Evolutionary conservation across 768 basidiomycete genomes (phyloP), one percentile per base, ranked within the genome.

Genomic region (Hericium coralloides): DNA sequence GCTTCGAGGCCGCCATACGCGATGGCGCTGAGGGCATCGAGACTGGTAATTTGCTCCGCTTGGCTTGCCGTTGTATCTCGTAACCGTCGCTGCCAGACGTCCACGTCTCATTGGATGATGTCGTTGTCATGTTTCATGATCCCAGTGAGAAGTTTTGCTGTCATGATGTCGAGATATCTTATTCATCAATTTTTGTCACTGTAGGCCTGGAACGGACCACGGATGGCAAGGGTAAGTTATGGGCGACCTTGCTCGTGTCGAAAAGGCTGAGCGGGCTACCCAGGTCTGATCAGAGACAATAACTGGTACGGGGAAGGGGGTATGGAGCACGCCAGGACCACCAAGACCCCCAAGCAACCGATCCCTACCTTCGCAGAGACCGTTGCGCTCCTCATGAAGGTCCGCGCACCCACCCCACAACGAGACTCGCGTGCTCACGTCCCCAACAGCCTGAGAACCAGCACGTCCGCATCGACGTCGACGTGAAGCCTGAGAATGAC

Each of bases 21-120:
- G 94, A 97, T 74, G 95, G 95, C 59, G 88, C 93, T 49, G 93
- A 99, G 69, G 95, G 84, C 61, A 95, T 99, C 66, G 95, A 99
- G 81, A 94, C 91, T 69, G 95, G 95, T 97, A 94, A 74, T 83
- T 75, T 61, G 65, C 61, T 15, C 56, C 25, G 57, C 60, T 50
- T 56, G 39, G 56, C 38, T 17, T 37, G 49, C 25, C 38, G 56
- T 55, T 52, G 47, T 54, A 48, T 45, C 58, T 71, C 76, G 73
- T 84, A 76, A 85, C 81, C 69, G 67, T 64, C 22, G 43, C 73
- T 73, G 69, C 64, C 81, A 95, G 95, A 97, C 82, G 92, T 98
- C 65, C 95, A 98, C 72, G 87, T 95, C 65, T 91, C 95, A 37
- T 72, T 74, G 61, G 95, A 99, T 70, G 79, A 83, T 66, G 82